Base-by-base conservation (phyloP, 768 basidiomycete species). In the Termitomyces heimii region DNA sequence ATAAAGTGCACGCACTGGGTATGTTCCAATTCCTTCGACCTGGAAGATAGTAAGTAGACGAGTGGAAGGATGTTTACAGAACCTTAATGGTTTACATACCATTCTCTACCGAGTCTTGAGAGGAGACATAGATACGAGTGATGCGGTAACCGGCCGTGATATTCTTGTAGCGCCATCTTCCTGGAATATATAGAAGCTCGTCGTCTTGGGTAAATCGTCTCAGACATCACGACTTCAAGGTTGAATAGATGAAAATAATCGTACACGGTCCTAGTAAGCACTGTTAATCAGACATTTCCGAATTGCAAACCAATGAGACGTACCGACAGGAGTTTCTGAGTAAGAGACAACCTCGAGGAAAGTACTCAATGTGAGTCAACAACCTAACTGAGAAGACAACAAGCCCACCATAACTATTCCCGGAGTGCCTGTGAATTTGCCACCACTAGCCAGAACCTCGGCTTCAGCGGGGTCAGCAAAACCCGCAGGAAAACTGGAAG, bases 1-100 rank as follows among this genome's bases (percentile, higher is more conserved):
- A 6, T 16, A 49, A 35, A 18, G 26, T 46, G 37, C 35, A 32
- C 42, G 18, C 13, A 73, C 72, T 73, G 0, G 71, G 70, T 16
- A 70, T 70, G 51, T 72, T 72, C 72, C 70, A 71, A 54, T 71
- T 71, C 34, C 64, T 65, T 20, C 71, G 69, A 18, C 71, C 71
- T 72, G 52, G 16, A 29, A 32, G 0, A 35, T 34, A 18, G 24
- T 14, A 5, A 18, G 24, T 14, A 5, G 35, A 10, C 20, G 16
- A 32, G 29, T 20, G 24, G 5, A 48, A 32, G 28, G 29, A 39
- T 7, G 22, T 8, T 39, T 28, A 51, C 22, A 43, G 22, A 12
- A 26, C 14, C 29, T 18, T 45, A n/a, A n/a, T n/a, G 18, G 14
- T n/a, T 22, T 14, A 7, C 63, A 32, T 57, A 70, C 72, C 71